Conservation (phyloP, 1,284 basidiomycete genomes). For the Retiboletus flavoniger region DNA sequence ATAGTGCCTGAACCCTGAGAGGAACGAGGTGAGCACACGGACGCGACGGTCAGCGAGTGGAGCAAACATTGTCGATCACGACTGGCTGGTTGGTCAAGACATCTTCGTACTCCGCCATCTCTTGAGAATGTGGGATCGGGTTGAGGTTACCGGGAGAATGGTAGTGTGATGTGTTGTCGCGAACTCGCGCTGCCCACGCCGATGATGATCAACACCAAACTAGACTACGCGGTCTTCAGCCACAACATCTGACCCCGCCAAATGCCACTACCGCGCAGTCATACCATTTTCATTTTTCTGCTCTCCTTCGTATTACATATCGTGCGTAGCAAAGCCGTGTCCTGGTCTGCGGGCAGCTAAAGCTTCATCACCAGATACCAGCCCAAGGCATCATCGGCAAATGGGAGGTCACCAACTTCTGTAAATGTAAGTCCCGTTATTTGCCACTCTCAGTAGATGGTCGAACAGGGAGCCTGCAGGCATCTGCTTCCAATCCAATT, state of each 20-base stretch:
- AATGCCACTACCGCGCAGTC: constrained; percentile 15
- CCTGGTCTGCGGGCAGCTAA: constrained; percentile 7
- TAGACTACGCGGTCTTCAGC: constrained; percentile 16
- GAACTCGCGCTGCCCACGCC: neutral
- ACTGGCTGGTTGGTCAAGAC: constrained; percentile 92
- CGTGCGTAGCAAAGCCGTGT: constrained; percentile 26
- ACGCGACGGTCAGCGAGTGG: constrained; percentile 21
- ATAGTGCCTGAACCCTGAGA: constrained; percentile 91
- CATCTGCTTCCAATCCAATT: constrained; percentile 87
- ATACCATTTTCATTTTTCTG: constrained; percentile 15
- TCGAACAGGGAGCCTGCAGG: constrained; percentile 47
- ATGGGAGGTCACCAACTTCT: constrained; percentile 82
- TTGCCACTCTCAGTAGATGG: constrained; percentile 1
- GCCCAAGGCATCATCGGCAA: constrained; percentile 55
- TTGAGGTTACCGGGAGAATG: constrained; percentile 1
- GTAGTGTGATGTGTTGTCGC: constrained; percentile 6
- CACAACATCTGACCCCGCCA: constrained; percentile 12
- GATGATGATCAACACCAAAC: constrained; percentile 15
- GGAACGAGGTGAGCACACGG: constrained; percentile 22
- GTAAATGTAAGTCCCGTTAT: constrained; percentile 61
- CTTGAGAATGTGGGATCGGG: constrained; percentile 11
- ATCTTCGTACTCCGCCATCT: constrained; percentile 83
- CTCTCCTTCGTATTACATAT: constrained; percentile 18
- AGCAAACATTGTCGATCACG: constrained; percentile 91
- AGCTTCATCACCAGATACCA: constrained; percentile 38